A percentile compares a stretch with the other conserved stretches of the same genome.
phyloP scores from a whole-genome alignment of 176 grass and related monocot species.

The Puya raimondii region DNA sequence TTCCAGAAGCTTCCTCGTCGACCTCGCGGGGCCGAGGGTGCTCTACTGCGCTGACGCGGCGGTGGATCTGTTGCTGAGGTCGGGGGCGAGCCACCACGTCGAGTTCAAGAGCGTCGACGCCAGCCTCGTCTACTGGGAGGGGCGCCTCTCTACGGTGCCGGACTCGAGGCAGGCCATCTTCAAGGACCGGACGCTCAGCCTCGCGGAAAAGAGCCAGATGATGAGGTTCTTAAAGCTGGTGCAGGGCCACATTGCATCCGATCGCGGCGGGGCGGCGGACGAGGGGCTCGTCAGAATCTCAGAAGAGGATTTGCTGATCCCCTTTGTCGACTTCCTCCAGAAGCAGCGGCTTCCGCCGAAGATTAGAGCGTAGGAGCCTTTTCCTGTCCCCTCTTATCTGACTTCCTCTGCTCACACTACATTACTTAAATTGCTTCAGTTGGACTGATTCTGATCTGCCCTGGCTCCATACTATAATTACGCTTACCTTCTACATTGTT shows the following conservation, averaged over 20 bases:
- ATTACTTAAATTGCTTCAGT: not conserved
- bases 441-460: not conserved
- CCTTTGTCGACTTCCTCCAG: conserved; percentile 72
- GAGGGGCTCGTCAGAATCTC: conserved; percentile 29
- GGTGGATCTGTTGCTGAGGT: conserved; percentile 64
- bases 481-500: not conserved
- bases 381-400: not conserved
- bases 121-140: conserved; percentile 73
- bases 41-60: conserved; percentile 81
- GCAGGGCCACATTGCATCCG: conserved; percentile 36
- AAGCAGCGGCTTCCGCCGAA: conserved; percentile 59
- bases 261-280: conserved; percentile 6
- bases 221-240: conserved; percentile 71
- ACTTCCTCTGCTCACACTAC: not conserved
- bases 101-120: conserved; percentile 87
- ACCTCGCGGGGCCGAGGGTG: conserved; percentile 60
- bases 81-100: conserved; percentile 69
- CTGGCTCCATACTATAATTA: not conserved
- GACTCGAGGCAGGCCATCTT: conserved; percentile 76
- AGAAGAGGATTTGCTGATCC: conserved; percentile 54
- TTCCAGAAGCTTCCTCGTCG: conserved; percentile 45
- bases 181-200: conserved; percentile 47
- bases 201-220: conserved; percentile 55
- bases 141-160: conserved; percentile 58
- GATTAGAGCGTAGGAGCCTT: conserved; percentile 62